phyloP scores from a whole-genome alignment of 768 basidiomycete species.

The Lentinula detonsa region DNA sequence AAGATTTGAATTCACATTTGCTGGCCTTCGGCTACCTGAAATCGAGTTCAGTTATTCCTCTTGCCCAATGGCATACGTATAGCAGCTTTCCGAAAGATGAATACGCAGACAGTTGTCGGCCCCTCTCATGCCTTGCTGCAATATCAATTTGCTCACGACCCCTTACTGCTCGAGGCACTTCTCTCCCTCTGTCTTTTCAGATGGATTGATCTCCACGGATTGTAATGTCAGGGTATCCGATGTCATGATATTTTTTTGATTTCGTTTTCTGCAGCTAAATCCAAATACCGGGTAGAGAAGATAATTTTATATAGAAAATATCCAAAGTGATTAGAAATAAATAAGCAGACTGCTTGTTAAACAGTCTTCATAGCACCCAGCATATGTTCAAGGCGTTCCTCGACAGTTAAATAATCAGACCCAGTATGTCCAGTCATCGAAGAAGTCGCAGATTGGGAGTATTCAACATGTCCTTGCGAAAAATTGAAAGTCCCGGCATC shows the following conservation, averaged over 20 bases:
- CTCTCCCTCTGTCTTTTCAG: constrained; percentile 67
- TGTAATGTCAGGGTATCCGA: constrained; percentile 18
- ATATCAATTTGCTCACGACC: constrained; percentile 57
- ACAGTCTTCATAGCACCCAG: constrained; percentile 38
- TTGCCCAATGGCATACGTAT: constrained; percentile 38
- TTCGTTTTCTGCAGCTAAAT: neutral
- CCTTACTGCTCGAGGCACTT: constrained; percentile 56
- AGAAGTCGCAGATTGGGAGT: constrained; percentile 54
- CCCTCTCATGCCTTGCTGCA: constrained; percentile 57
- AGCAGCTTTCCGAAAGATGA: constrained; percentile 51
- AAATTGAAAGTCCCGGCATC: constrained; percentile 85
- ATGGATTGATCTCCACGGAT: constrained; percentile 60
- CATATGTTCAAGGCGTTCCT: constrained; percentile 74
- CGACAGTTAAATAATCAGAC: constrained; percentile 64
- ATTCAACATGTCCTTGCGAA: constrained; percentile 29
- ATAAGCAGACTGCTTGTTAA: constrained; percentile 11
- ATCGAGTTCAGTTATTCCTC: constrained; percentile 35
- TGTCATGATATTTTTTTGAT: constrained; percentile 2
- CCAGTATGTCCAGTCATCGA: constrained; percentile 46
- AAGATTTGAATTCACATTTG: constrained; percentile 17
- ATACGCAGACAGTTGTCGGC: constrained; percentile 52
- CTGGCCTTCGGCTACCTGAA: constrained; percentile 6
- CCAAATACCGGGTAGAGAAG: neutral
- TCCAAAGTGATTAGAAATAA: neutral
- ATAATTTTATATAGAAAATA: neutral